Evolutionary conservation across 2,329 filamentous ascomycete species (phyloP), one percentile per base, ranked within the genome.

Genomic region (Diaporthe ilicicola): DNA sequence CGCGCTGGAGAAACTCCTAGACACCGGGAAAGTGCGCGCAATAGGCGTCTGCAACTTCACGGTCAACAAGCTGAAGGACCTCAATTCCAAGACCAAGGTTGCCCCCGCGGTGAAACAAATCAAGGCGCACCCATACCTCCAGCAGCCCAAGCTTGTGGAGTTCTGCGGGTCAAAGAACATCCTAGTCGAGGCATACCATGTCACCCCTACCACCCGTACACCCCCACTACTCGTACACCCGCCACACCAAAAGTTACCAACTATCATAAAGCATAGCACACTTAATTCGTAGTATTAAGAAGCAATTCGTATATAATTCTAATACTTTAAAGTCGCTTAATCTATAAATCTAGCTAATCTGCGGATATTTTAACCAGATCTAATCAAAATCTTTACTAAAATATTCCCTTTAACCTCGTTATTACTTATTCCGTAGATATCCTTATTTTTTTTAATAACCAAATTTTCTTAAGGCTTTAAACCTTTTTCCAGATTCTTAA

Each of bases 71-170:
- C 78, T 87, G 24, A 79, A 84, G 74, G 75, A 81, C n/a, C 78
- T 87, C 51, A 77, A 86, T 24, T 69, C 77, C 62, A 86, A 87
- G 75, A 86, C 87, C n/a, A 85, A 81, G 48, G 83, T 90, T 13
- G 81, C 83, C 1, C 91, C 91, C 1, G 88, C 88, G 2, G 86
- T 87, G 75, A 92, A 93, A 80, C 91, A 93, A 81, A 89, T 93
- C 73, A 91, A 93, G 78, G 89, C 89, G 65, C 90, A 93, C 78
- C 90, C 91, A 2, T 91, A 91, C 76, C 84, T 93, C 13, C 91
- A 92, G 77, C 91, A 89, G 77, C 81, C 82, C 2, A 83, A 87
- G 22, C 81, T 93, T 34, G 79, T 91, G 9, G 81, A 85, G 17
- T 90, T 86, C 79, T 89, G 86, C 81, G 80, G 86, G 67, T 78